Base-by-base conservation (phyloP, 345 rosid species). In the Citrus cavaleriei region DNA sequence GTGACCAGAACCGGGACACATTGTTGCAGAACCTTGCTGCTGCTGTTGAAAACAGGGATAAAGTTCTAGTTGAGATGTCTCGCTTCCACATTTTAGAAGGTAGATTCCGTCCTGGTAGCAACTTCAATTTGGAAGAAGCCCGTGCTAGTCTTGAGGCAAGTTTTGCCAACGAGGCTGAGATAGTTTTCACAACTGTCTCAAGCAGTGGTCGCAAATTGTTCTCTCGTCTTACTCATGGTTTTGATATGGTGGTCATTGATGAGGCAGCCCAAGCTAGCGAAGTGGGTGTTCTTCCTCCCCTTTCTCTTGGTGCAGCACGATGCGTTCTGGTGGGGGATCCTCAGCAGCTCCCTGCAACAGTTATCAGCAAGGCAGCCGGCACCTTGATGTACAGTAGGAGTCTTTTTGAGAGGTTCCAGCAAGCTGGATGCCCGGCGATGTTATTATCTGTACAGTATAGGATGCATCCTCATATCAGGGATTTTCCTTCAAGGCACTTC, bases 311-410 rank as follows among this genome's bases (percentile, higher is more conserved):
- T 63, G 99, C 99, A 51, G 92, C 98, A 37, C 86, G 99, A 12
- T 96, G 99, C 81, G 99, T 96, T 82, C 98, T 96, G 84, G 99
- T 96, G 21, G 99, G 99, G 66, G 99, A 96, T 89, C 99, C 99
- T 63, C 99, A 96, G 89, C 99, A 96, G 88, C 99, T 96, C 85
- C 99, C 99, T 78, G 99, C 99, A 62, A 96, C 99, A 42, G 99
- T 96, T 54, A 96, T 96, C 77, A 94, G 98, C 89, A 96, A 96
- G 84, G 97, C 98, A 60, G 99, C 98, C 55, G 99, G 99, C 68
- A 96, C 98, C 73, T 89, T 96, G 77, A 68, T 93, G 63, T 96
- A 96, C 81, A 94, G 98, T 83, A 90, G 99, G 85, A 96, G 99
- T 77, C 97, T 96, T 68, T 96, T 96, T 78, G 99, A 96, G 86